These are phyloP conservation scores for Magnusiomyces suaveolens DNA, from an alignment of 1,139 yeast genomes.

Conservation along the genomic window DNA sequence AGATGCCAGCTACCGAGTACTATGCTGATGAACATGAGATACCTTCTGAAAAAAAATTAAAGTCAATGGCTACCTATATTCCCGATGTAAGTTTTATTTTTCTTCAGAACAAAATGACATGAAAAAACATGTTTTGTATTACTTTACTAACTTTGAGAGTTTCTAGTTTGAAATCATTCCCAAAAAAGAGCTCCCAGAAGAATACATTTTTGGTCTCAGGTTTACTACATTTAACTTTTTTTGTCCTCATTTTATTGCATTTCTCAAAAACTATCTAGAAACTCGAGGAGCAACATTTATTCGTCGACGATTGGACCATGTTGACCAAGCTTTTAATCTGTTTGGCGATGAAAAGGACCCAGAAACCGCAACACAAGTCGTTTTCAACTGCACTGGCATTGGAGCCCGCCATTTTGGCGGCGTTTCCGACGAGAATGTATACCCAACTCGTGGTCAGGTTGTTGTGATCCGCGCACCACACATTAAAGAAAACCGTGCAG, in stretches of 20 bases:
- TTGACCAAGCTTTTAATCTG: conserved; percentile 43
- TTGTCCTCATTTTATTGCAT: conserved; percentile 48
- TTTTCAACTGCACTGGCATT: conserved; percentile 63
- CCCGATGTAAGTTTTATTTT: conserved; percentile 38
- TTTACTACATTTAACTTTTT: conserved; percentile 59
- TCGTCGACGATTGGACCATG: conserved; percentile 40
- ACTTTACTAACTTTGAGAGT: conserved; percentile 5
- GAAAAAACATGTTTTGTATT: neutral
- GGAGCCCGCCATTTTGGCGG: conserved; percentile 52
- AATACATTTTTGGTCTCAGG: conserved; percentile 43
- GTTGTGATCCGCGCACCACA: conserved; percentile 46
- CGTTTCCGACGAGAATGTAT: conserved; percentile 44
- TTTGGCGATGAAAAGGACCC: conserved; percentile 9
- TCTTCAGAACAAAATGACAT: conserved; percentile 10
- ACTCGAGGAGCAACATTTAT: conserved; percentile 42
- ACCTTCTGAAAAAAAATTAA: conserved; percentile 32
- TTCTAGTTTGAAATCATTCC: conserved; percentile 12
- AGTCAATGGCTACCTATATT: conserved; percentile 40
- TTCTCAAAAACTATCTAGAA: conserved; percentile 38
- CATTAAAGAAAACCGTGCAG: conserved; percentile 23
- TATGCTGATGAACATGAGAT: conserved; percentile 18
- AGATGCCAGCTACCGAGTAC: conserved; percentile 47
- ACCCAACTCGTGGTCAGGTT: conserved; percentile 64
- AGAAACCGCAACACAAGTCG: conserved; percentile 32
- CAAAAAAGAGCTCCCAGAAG: conserved; percentile 37